Base-by-base conservation (phyloP, 805 yeast species). In the Blastobotrys chiropterorum region DNA sequence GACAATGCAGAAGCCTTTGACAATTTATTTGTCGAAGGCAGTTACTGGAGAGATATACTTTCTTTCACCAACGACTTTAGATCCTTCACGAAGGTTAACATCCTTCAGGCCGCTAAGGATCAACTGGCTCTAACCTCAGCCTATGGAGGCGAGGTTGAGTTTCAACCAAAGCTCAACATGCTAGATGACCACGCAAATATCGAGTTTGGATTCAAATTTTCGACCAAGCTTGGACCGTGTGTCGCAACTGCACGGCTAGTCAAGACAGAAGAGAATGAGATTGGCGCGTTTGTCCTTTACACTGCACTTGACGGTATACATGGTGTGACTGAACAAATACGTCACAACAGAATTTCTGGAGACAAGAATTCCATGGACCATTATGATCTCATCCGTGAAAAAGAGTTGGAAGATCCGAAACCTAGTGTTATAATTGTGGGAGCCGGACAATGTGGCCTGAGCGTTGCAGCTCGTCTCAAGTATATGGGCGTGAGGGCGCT, bases 401-500 rank as follows among this genome's bases (percentile, higher is more conserved):
- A 31, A 22, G 48, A 51, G 31, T n/a, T 46, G 26, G 56, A 51
- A 19, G 47, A 56, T 43, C 57, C 57, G 2, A 69, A 72, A 55
- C 78, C 78, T 3, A 48, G 67, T 16, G 77, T 73, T 19, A 62
- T 74, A 40, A 62, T 74, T 53, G 72, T 74, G 44, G 78, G 79
- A 39, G 79, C 75, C 50, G 78, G 79, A 20, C 79, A 74, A 59
- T 68, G 71, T 54, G 78, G 78, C 3, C 60, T 74, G 31, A 70
- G 69, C 26, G 59, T 67, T 31, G 77, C 77, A 31, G 76, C 78
- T 0, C 62, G 76, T 48, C 62, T 74, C 59, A 71, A 71, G 52
- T 60, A 64, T 7, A 66, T 71, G 65, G 78, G 79, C 7, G 63
- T 73, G 40, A 67, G 68, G 48, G 61, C 70, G 1, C 62, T 74